Conservation (phyloP, 1,284 basidiomycete species). For the Volvariella surrecta region DNA sequence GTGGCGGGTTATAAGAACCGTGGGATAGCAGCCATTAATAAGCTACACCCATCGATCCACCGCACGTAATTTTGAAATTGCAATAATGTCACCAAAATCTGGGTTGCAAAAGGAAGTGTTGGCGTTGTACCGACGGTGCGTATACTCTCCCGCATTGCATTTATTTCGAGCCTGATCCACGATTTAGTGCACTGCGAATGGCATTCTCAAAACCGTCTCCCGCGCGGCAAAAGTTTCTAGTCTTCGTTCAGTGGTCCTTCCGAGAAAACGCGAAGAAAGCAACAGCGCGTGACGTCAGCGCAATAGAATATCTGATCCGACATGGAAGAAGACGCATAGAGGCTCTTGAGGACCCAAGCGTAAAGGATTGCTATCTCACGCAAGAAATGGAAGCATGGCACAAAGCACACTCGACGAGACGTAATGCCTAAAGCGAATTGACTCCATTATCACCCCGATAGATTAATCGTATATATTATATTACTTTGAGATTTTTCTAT, state of each 20-base stretch:
- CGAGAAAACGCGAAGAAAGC: slow-evolving; percentile 49
- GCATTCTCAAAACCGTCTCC: slow-evolving; percentile 52
- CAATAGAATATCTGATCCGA: slow-evolving; percentile 66
- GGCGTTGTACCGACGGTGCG: slow-evolving; percentile 63
- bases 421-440: background rate
- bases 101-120: slow-evolving; percentile 68
- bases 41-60: no score
- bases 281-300: slow-evolving; percentile 54
- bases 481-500: background rate
- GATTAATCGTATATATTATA: background rate
- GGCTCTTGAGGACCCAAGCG: slow-evolving; percentile 52
- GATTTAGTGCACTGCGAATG: slow-evolving; percentile 62
- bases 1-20: background rate
- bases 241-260: slow-evolving; percentile 63
- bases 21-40: no score
- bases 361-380: slow-evolving; percentile 67
- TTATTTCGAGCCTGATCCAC: background rate
- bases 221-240: slow-evolving; percentile 52
- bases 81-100: slow-evolving; percentile 24
- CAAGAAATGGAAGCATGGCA: slow-evolving; percentile 61
- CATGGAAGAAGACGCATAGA: slow-evolving; percentile 58
- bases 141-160: slow-evolving; percentile 3
- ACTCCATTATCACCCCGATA: background rate
- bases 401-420: slow-evolving; percentile 9
- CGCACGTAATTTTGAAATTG: background rate